phyloP scores from a whole-genome alignment of 208 protist genomes.

The Perkinsela sp. region DNA sequence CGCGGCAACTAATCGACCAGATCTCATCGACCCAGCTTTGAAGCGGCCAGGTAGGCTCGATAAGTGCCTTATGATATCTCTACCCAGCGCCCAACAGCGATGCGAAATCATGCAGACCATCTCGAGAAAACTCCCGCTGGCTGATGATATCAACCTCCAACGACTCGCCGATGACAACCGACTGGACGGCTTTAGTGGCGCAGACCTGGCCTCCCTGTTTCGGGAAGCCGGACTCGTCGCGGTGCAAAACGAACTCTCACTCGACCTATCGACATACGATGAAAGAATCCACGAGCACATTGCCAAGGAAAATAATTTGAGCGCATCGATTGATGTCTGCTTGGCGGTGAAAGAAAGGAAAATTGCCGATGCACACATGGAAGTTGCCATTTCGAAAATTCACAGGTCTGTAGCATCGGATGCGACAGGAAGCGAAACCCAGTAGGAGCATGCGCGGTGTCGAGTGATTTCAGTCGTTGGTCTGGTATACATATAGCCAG shows the following conservation, averaged over 20 bases:
- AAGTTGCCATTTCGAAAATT: neutral
- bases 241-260: slow-evolving; percentile 14
- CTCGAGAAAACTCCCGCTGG: slow-evolving; percentile 56
- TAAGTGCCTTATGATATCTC: slow-evolving; percentile 81
- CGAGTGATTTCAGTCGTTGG: too few species aligned
- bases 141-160: slow-evolving; percentile 26
- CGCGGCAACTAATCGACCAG: slow-evolving; percentile 88
- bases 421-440: neutral
- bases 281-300: neutral
- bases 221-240: slow-evolving; percentile 63
- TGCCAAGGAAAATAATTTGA: neutral
- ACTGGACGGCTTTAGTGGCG: slow-evolving; percentile 72
- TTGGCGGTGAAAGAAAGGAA: neutral
- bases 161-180: slow-evolving; percentile 26
- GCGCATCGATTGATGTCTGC: neutral
- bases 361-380: neutral
- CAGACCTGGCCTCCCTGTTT: slow-evolving; percentile 68
- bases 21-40: slow-evolving; percentile 93
- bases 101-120: slow-evolving; percentile 61
- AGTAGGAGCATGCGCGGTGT: too few species aligned
- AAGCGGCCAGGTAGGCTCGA: slow-evolving; percentile 85
- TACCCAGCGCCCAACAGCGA: slow-evolving; percentile 56
- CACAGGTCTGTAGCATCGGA: neutral
- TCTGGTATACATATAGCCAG: too few species aligned
- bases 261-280: neutral